Conservation (phyloP, 2,329 filamentous ascomycete species). For the Venturiaceae sp. region DNA sequence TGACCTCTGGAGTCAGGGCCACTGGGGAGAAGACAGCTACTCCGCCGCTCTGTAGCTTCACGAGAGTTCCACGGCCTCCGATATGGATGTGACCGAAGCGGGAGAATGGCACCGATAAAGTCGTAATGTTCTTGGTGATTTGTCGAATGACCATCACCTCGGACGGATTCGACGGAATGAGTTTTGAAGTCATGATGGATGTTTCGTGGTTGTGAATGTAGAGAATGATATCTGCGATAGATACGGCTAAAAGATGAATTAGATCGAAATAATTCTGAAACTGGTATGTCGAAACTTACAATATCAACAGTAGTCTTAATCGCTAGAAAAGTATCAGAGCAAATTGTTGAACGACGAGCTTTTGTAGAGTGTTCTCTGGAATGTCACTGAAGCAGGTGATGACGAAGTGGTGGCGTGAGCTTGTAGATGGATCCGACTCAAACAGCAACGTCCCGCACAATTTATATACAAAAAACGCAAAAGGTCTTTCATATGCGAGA, state of each 20-base stretch:
- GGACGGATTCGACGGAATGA: constrained; percentile 53
- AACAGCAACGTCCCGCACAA: too few species aligned
- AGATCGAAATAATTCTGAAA: not conserved
- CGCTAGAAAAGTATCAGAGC: not conserved
- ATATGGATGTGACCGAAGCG: constrained; percentile 73
- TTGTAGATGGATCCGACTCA: too few species aligned
- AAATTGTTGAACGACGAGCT: too few species aligned
- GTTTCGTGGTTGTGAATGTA: not conserved
- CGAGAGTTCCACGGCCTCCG: constrained; percentile 78
- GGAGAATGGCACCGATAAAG: constrained; percentile 72
- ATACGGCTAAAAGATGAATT: not conserved
- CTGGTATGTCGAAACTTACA: not conserved
- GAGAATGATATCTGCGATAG: not conserved
- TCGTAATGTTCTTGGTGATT: constrained; percentile 68
- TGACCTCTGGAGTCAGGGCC: constrained; percentile 67
- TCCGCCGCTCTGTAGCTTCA: constrained; percentile 65
- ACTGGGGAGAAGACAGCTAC: constrained; percentile 91
- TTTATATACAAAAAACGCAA: not conserved
- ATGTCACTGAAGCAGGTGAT: too few species aligned
- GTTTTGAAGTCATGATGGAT: constrained; percentile 9
- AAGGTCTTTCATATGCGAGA: not conserved
- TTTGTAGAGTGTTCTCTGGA: too few species aligned
- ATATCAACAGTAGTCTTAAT: not conserved
- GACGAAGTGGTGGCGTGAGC: constrained; percentile 2
- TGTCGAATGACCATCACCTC: constrained; percentile 86